phyloP scores from a whole-genome alignment of 2,329 filamentous ascomycete genomes.

The Nemania abortiva region DNA sequence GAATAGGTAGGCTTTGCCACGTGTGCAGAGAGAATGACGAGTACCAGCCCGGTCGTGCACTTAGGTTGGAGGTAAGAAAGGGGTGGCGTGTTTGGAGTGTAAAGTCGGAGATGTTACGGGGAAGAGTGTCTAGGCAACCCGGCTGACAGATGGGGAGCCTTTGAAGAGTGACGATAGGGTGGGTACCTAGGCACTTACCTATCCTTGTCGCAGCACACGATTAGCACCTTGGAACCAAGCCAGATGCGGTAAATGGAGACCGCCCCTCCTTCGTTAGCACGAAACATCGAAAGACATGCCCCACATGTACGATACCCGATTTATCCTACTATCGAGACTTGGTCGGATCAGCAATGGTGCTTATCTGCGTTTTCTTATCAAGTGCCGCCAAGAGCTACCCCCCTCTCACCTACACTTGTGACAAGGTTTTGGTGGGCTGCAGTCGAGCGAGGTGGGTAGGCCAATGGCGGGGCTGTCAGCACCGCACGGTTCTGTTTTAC shows the following conservation, averaged over 20 bases:
- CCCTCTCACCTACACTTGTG: neutral
- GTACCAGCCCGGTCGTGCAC: conserved; percentile 3
- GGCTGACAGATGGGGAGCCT: neutral
- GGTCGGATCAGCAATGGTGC: neutral
- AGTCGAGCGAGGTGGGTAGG: conserved; percentile 1
- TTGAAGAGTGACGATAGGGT: conserved; percentile 9
- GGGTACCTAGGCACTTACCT: neutral
- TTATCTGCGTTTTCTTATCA: conserved; percentile 29
- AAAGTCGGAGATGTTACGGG: conserved; percentile 11
- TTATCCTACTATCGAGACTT: conserved; percentile 28
- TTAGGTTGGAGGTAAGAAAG: neutral
- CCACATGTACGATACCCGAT: neutral
- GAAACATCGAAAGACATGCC: conserved; percentile 17
- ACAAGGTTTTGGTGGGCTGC: neutral
- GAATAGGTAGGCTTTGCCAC: neutral
- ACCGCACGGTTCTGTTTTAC: conserved; percentile 33
- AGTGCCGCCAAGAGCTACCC: conserved; percentile 13
- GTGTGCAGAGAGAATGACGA: conserved; percentile 9
- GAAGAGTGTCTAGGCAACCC: conserved; percentile 8
- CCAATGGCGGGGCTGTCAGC: conserved; percentile 40
- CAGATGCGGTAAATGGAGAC: conserved; percentile 13
- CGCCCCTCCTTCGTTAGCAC: conserved; percentile 10
- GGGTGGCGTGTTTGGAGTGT: conserved; percentile 10
- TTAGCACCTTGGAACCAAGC: conserved; percentile 6
- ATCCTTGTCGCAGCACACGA: neutral